Evolutionary conservation across 2,329 filamentous ascomycete genomes (phyloP), one percentile per base, ranked within the genome.

Genomic region (Teratosphaeriaceae sp.): DNA sequence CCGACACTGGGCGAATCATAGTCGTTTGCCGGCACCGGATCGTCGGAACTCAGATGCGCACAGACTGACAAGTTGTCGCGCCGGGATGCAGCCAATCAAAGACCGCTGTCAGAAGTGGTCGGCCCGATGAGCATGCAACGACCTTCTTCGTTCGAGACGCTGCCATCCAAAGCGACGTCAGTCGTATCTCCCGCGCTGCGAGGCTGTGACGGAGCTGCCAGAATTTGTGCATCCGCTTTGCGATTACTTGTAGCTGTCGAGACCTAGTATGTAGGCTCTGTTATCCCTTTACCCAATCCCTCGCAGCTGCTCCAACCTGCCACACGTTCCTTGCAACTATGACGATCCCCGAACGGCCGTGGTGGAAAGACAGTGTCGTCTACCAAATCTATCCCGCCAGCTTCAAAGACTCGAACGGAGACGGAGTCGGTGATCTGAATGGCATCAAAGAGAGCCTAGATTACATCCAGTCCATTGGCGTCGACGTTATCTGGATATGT

Each of bases 401-500:
- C 22, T 74, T 72, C 57, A 62, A 65, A 51, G 70, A 74, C 54
- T 71, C 71, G 42, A 76, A 78, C 47, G 70, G 69, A 36, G 74
- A 77, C 52, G 77, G 80, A 42, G 68, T 76, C 50, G 79, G 80
- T 11, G 75, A 82, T 50, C 63, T 84, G 15, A 70, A 67, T 5
- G 80, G 80, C 19, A 76, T 83, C 43, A 73, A 73, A 8, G 70
- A 71, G 24, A 75, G 77, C 55, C 63, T 85, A 2, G 78, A 82
- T 57, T 81, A 85, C 55, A 67, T 85, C 37, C 68, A 75, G 38
- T 67, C 75, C 2, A 66, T 84, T 0, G 81, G 80, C 1, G 66
- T 82, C 6, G 75, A 84, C 52, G 71, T 79, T 3, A 67, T 86
- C 38, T 86, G 82, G 82, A 63, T 82, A 0, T 83, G 74, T 38